phyloP scores from a whole-genome alignment of 495 filamentous ascomycete genomes.

The Penicillium macrosclerotiorum region DNA sequence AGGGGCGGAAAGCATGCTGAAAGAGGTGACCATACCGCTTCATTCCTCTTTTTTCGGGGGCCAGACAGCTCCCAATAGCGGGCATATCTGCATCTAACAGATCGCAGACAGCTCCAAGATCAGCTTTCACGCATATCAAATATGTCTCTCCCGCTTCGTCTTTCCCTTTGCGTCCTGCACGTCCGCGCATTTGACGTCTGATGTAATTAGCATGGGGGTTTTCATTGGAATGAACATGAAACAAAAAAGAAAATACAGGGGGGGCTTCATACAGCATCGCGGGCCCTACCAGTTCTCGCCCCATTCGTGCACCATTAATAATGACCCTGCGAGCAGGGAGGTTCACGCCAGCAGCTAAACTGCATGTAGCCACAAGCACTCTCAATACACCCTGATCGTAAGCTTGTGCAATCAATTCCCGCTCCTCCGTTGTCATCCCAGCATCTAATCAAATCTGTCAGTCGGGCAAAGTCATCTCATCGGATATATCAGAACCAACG shows the following conservation, averaged over 20 bases:
- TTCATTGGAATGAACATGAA: too few relatives aligned
- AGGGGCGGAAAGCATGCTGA: background rate
- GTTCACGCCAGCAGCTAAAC: constrained; percentile 83
- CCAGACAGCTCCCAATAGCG: constrained; percentile 65
- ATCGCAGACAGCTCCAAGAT: constrained; percentile 66
- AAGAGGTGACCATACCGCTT: constrained; percentile 49
- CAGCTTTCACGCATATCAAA: constrained; percentile 68
- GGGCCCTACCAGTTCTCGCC: constrained; percentile 71
- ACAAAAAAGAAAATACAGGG: too few relatives aligned
- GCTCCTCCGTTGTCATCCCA: constrained; percentile 76
- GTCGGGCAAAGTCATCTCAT: background rate
- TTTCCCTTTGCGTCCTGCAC: constrained; percentile 80
- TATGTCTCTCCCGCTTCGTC: constrained; percentile 80
- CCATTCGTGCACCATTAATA: constrained; percentile 75
- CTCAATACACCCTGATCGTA: constrained; percentile 70
- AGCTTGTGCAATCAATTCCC: constrained; percentile 68
- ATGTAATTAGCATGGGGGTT: constrained; percentile 3
- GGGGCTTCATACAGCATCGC: constrained; percentile 74
- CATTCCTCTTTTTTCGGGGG: constrained; percentile 65
- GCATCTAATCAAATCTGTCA: constrained; percentile 48
- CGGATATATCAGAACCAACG: constrained; percentile 21
- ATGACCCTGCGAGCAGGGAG: constrained; percentile 74
- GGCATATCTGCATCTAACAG: constrained; percentile 74
- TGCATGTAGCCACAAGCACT: constrained; percentile 78
- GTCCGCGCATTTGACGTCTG: constrained; percentile 80